Base-by-base conservation (phyloP, 768 basidiomycete species). In the Boletus pseudo-olivaceus region DNA sequence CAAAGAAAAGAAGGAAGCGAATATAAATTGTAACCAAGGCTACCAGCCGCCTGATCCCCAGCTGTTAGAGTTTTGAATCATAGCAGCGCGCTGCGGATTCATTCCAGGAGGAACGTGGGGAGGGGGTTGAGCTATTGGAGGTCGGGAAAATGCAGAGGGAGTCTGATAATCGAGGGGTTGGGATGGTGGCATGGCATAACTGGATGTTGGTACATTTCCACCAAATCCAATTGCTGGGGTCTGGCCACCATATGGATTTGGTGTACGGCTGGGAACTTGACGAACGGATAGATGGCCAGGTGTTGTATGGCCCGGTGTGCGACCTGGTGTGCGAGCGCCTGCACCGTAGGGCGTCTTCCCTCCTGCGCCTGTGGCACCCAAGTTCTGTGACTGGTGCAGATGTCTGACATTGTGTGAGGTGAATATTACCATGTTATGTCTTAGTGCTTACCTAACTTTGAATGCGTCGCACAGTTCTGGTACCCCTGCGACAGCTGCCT, bases 391-490 rank as follows among this genome's bases (percentile, higher is more conserved):
- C 69, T 90, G 86, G 62, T 90, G 85, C 41, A 89, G 74, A 74
- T 91, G 88, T 62, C 88, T 88, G 39, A 51, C 38, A 26, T 35
- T 29, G 34, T 39, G 49, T 66, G 19, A 66, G 61, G 14, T 3
- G 34, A 42, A 34, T 35, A n/a, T 15, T 14, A 41, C 5, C 15
- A 35, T 27, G 9, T 9, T 1, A 40, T 20, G 7, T 27, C 23
- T 30, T 7, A 45, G 19, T 63, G 19, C 78, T 62, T 62, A 85
- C 85, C 86, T 73, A 65, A 91, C 83, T 83, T 98, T 98, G 83
- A 98, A 98, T 19, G 95, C 94, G 68, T 98, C 95, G 59, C 96
- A 97, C 5, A 98, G 74, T 69, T 97, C 93, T 5, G 90, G 86
- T 26, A 98, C 92, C 35, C 92, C 93, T 7, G 90, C 85, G 26